Conservation (phyloP, 805 yeast genomes). For the Barnettozyma pratensis region DNA sequence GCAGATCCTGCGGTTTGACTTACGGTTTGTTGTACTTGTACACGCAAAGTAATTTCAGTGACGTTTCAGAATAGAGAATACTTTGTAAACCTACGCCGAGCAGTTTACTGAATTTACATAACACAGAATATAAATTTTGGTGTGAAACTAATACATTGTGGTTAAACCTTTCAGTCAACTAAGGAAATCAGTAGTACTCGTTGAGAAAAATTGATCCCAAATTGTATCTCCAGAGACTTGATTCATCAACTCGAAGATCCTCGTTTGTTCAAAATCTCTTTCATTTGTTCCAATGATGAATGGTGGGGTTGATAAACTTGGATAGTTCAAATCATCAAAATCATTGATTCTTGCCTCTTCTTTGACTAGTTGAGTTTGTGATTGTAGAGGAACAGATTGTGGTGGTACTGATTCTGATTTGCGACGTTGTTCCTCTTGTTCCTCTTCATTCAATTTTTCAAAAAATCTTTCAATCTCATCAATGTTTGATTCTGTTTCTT, state of each 20-base stretch:
- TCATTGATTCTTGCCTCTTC: neutral
- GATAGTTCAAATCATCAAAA: conserved; percentile 15
- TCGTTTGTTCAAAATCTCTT: conserved; percentile 43
- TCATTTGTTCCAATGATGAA: neutral
- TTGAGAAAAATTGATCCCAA: conserved; percentile 58
- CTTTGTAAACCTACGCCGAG: no score
- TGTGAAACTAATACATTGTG: no score
- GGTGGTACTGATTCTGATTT: neutral
- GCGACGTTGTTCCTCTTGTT: conserved; percentile 5
- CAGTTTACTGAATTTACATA: no score
- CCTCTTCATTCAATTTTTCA: conserved; percentile 17
- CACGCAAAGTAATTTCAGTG: no score
- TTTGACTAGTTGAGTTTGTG: neutral
- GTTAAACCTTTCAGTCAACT: neutral
- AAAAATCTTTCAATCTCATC: conserved; percentile 24
- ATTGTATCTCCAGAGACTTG: conserved; percentile 55
- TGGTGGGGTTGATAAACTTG: conserved; percentile 22
- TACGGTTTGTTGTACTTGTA: no score
- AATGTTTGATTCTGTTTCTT: conserved; percentile 2
- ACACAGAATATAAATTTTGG: no score
- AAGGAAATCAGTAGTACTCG: neutral
- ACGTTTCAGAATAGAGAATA: neutral
- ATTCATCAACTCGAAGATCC: conserved; percentile 54
- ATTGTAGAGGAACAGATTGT: neutral
- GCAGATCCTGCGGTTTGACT: no score